Evolutionary conservation across 257 asterid genomes (phyloP).

Genomic region (Solanum chilense): DNA sequence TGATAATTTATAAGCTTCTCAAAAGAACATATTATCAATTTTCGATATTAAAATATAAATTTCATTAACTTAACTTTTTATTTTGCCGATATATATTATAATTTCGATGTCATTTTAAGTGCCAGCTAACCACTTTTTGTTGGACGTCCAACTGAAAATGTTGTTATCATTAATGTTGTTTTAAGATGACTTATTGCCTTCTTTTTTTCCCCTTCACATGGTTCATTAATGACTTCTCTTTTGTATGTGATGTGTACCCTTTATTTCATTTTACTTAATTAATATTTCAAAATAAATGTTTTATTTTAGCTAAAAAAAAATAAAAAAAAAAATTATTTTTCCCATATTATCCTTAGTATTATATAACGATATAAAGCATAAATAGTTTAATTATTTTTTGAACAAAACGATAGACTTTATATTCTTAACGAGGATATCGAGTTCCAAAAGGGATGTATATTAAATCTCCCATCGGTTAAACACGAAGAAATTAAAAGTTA

Average conservation of each 20-base stretch:
- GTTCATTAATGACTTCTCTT: not conserved
- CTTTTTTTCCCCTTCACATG: not conserved
- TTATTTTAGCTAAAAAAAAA: too few species aligned
- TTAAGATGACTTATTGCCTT: not conserved
- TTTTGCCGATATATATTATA: too few species aligned
- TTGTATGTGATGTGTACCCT: not conserved
- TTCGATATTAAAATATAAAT: too few species aligned
- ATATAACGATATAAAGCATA: too few species aligned
- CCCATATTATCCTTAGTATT: too few species aligned
- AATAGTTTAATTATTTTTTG: fast-evolving
- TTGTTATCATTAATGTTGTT: not conserved
- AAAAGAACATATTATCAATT: too few species aligned
- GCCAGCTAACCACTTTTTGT: not conserved
- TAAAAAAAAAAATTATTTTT: too few species aligned
- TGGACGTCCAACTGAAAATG: not conserved
- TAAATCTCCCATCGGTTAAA: not conserved
- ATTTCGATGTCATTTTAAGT: not conserved
- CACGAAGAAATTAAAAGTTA: not conserved
- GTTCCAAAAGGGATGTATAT: not conserved
- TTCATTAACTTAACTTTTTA: too few species aligned
- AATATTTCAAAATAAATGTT: not conserved
- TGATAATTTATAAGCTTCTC: too few species aligned
- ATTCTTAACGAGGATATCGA: not conserved
- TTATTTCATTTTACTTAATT: not conserved
- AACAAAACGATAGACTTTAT: not conserved